Percentiles rank a stretch among this genome's conserved stretches.
Conservation (phyloP, 306 rosid species). For the Cucumis hystrix region DNA sequence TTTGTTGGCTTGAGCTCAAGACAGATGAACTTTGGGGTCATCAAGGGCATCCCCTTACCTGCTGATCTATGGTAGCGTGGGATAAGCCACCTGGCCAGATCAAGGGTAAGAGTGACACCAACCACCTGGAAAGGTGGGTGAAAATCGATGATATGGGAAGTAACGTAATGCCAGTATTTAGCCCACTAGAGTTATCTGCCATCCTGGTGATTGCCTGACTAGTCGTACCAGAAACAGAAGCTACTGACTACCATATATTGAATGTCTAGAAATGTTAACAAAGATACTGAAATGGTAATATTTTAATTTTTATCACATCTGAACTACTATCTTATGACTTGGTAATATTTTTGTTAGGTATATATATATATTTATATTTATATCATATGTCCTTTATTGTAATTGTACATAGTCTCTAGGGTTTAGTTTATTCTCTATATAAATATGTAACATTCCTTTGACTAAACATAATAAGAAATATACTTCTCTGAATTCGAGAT, state of each 20-base stretch:
- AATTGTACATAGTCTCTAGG: no score
- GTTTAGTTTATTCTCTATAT: no score
- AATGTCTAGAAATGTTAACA: not conserved
- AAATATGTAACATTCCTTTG: no score
- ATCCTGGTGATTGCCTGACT: not conserved
- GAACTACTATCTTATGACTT: not conserved
- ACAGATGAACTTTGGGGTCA: not conserved
- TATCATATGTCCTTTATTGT: no score
- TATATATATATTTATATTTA: no score
- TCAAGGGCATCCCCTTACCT: not conserved
- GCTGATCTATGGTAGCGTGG: not conserved
- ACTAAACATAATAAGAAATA: no score
- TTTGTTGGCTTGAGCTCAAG: not conserved
- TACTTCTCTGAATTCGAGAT: no score
- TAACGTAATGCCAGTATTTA: not conserved
- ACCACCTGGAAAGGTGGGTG: not conserved
- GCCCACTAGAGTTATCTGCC: not conserved
- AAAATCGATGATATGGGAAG: not conserved
- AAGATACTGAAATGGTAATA: not conserved
- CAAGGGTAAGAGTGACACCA: not conserved
- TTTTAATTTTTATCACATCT: not conserved
- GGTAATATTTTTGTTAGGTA: no score
- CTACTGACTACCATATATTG: not conserved
- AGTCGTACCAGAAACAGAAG: not conserved
- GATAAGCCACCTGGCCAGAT: no score